Evolutionary conservation across 768 basidiomycete genomes (phyloP).

Genomic region (Collybiopsis luxurians): DNA sequence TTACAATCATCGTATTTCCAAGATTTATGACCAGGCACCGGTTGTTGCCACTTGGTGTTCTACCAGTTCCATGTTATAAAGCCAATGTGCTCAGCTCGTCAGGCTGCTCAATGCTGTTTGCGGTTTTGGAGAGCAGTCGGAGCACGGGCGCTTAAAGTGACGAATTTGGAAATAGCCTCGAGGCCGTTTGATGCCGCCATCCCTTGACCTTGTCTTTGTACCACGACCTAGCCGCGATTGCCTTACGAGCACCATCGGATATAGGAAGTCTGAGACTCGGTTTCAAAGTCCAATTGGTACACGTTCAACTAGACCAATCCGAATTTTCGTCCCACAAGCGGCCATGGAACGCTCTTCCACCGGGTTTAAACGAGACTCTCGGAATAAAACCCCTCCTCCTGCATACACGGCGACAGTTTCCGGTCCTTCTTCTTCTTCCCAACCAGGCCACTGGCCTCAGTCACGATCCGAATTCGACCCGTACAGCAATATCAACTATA

Average conservation of each 20-base stretch:
- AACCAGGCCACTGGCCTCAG: not conserved
- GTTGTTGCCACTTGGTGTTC: no score
- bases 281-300: not conserved
- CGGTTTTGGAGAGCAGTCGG: no score
- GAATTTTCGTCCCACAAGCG: no score
- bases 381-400: slow-evolving; percentile 3
- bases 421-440: not conserved
- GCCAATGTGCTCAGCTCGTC: no score
- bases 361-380: not conserved
- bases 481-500: slow-evolving; percentile 6
- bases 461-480: not conserved
- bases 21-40: no score
- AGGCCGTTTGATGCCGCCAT: no score
- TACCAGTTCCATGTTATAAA: no score
- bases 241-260: no score
- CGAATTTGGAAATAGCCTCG: not conserved
- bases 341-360: not conserved
- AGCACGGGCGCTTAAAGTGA: no score
- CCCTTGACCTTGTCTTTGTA: not conserved
- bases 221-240: not conserved
- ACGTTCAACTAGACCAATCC: not conserved
- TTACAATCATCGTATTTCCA: no score
- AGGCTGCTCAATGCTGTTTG: no score
- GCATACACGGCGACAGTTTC: not conserved
- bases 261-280: not conserved